phyloP scores from a whole-genome alignment of 2,329 filamentous ascomycete genomes.

The Penicillium sp. region DNA sequence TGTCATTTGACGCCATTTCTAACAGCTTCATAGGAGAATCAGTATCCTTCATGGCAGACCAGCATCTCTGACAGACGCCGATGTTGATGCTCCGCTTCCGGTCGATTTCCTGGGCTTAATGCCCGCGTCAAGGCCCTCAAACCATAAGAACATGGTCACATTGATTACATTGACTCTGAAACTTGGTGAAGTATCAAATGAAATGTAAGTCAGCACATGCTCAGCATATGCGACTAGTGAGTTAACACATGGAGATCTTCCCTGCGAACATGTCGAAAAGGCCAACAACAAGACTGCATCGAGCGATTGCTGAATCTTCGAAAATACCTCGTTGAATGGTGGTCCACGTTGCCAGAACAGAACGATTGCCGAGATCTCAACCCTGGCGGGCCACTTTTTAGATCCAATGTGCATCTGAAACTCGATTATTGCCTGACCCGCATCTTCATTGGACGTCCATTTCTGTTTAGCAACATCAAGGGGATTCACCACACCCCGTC shows the following conservation, averaged over 20 bases:
- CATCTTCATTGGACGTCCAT: slow-evolving; percentile 51
- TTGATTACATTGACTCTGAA: slow-evolving; percentile 43
- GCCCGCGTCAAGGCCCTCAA: slow-evolving; percentile 38
- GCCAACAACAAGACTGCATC: slow-evolving; percentile 38
- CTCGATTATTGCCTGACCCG: slow-evolving; percentile 51
- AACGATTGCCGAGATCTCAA: slow-evolving; percentile 40
- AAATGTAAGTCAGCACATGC: slow-evolving; percentile 24
- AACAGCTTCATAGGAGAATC: slow-evolving; percentile 41
- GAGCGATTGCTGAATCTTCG: slow-evolving; percentile 37
- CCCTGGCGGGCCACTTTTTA: slow-evolving; percentile 40
- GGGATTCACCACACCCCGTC: slow-evolving; percentile 22
- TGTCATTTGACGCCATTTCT: slow-evolving; percentile 3
- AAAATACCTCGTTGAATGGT: slow-evolving; percentile 41
- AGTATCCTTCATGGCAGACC: slow-evolving; percentile 54
- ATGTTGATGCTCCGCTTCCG: slow-evolving; percentile 52
- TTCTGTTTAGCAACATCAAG: slow-evolving; percentile 44
- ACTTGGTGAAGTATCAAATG: slow-evolving; percentile 37
- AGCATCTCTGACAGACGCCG: slow-evolving; percentile 48
- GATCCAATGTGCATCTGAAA: slow-evolving; percentile 48
- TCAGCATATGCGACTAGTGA: slow-evolving; percentile 16
- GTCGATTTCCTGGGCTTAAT: slow-evolving; percentile 44
- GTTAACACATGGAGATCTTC: slow-evolving; percentile 33
- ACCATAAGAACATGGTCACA: slow-evolving; percentile 46
- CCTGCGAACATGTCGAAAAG: slow-evolving; percentile 36
- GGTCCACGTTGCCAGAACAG: slow-evolving; percentile 37